Evolutionary conservation across 169 alveolate species (phyloP), one percentile per base, ranked within the genome.

Genomic region (Plasmodium yoelii): DNA sequence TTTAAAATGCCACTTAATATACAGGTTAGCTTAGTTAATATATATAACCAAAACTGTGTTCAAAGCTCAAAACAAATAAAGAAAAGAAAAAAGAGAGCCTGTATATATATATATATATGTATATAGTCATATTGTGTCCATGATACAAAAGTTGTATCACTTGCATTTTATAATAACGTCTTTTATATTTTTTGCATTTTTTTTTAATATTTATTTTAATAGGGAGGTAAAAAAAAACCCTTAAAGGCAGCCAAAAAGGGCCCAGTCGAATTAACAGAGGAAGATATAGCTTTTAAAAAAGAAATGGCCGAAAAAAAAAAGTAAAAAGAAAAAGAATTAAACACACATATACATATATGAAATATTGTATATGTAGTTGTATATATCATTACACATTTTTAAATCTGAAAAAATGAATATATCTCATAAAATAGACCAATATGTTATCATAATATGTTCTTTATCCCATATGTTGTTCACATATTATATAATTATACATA

Each of bases 161-260:
- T 34, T 34, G 0, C 42, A 34, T 34, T 34, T 34, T 34, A 34
- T 26, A 46, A 34, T 26, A 46, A 19, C 59, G n/a, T 51, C 75
- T 24, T 67, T 13, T 13, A 26, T 39, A 4, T 5, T 24, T 53
- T 8, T 10, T 18, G 56, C 44, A 5, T 57, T 57, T 57, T 67
- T 67, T 39, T 63, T 63, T 61, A 47, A 51, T 44, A 22, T 49
- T 61, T 63, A 47, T 47, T 26, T 61, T 28, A 42, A 39, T 22
- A 77, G 88, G 88, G 88, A 57, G 88, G 88, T 63, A 77, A 77
- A 51, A 77, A 77, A 44, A 77, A 77, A 55, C 88, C 88, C 5
- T 15, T 77, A 6, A 77, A 77, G 51, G 88, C 88, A 42, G 77
- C 88, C 15, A 77, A 77, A 46, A 77, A 77, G 75, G 88, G 88